Evolutionary conservation across 805 yeast species (phyloP).

Genomic region (Sugiyamaella chiloensis): DNA sequence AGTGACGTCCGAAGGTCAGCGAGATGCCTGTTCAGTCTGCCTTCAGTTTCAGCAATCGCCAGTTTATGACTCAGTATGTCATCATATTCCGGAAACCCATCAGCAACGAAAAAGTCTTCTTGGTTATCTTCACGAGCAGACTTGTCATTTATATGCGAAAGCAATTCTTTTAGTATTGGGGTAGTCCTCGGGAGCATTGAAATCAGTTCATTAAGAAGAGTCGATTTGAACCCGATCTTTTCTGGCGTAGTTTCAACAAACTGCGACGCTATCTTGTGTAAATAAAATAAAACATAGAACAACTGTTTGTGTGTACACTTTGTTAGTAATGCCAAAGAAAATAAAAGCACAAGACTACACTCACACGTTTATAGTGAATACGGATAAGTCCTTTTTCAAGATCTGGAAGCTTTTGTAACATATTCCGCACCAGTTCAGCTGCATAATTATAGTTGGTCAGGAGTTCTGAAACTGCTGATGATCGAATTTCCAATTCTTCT

Average conservation of each 20-base stretch:
- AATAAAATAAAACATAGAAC: conserved; percentile 48
- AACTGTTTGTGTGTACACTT: conserved; percentile 57
- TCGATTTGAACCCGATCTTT: conserved; percentile 29
- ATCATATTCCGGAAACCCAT: conserved; percentile 19
- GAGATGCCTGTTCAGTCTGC: conserved; percentile 53
- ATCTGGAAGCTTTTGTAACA: conserved; percentile 47
- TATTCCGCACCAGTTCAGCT: conserved; percentile 29
- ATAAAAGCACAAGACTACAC: background rate
- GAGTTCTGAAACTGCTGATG: conserved; percentile 49
- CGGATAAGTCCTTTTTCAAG: conserved; percentile 55
- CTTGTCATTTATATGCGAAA: conserved; percentile 24
- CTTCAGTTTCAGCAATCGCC: conserved; percentile 43
- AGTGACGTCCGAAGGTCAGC: conserved; percentile 42
- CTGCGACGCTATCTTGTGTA: conserved; percentile 34
- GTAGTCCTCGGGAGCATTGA: conserved; percentile 37
- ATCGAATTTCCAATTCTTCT: conserved; percentile 55
- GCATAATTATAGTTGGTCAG: conserved; percentile 14
- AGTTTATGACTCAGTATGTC: conserved; percentile 4
- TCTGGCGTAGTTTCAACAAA: conserved; percentile 29
- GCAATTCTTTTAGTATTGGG: conserved; percentile 27
- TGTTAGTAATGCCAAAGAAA: background rate
- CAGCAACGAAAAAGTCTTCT: conserved; percentile 26
- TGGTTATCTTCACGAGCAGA: conserved; percentile 28
- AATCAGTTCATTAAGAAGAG: conserved; percentile 40
- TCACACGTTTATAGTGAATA: conserved; percentile 51